Conservation (phyloP, 2,329 filamentous ascomycete species). For the Pestalotiopsis sp. region DNA sequence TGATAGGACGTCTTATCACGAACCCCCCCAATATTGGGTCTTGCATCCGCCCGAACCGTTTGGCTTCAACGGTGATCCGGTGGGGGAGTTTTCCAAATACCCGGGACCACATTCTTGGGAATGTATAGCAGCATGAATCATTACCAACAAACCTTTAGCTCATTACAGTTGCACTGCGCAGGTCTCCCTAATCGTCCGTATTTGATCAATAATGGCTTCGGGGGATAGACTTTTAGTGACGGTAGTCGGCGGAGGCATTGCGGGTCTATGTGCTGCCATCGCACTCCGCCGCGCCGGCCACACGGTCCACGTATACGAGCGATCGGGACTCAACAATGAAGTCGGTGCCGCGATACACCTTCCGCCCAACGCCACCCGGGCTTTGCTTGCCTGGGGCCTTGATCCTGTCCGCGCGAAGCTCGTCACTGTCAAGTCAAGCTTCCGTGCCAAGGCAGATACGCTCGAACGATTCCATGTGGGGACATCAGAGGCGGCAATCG, state of each 20-base stretch:
- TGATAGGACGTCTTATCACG: neutral
- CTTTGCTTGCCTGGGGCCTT: constrained; percentile 37
- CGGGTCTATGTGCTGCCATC: constrained; percentile 29
- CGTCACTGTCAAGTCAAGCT: constrained; percentile 23
- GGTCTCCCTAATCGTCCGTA: neutral
- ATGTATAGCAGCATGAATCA: neutral
- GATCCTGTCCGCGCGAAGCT: constrained; percentile 27
- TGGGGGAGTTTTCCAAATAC: neutral
- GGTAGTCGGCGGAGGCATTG: constrained; percentile 31
- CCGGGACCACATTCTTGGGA: neutral
- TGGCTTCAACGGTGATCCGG: neutral
- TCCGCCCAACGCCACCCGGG: constrained; percentile 37
- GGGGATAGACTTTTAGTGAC: constrained; percentile 2
- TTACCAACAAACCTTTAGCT: neutral
- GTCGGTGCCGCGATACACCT: constrained; percentile 43
- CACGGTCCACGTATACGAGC: constrained; percentile 28
- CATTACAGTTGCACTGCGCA: neutral
- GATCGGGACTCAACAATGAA: constrained; percentile 38
- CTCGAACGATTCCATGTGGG: constrained; percentile 19
- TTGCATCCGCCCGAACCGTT: neutral
- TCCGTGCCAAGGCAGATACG: constrained; percentile 17
- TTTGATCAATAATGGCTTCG: neutral
- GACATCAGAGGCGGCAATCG: constrained; percentile 20
- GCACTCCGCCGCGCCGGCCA: constrained; percentile 29
- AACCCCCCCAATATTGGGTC: neutral